These are phyloP conservation scores for Colletotrichum tofieldiae DNA, from an alignment of 2,329 filamentous ascomycete species.

Conservation along the genomic window DNA sequence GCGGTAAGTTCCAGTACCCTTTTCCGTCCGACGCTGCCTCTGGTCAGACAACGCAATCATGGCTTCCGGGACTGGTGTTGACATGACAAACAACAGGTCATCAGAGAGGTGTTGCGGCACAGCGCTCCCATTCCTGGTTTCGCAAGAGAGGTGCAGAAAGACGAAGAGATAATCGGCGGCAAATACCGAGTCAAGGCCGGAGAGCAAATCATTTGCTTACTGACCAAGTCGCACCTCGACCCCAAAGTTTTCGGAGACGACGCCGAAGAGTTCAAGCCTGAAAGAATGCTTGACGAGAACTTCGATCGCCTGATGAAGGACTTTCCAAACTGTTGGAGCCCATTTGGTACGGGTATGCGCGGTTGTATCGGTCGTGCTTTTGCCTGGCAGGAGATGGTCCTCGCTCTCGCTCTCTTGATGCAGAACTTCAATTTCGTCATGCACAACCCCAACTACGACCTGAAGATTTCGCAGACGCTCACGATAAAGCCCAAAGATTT, in stretches of 20 bases:
- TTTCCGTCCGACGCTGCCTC: neutral
- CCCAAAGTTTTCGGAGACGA: constrained; percentile 70
- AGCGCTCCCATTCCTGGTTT: constrained; percentile 49
- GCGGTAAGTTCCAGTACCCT: constrained; percentile 55
- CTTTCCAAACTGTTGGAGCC: constrained; percentile 61
- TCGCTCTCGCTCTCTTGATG: constrained; percentile 68
- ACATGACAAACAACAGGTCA: constrained; percentile 48
- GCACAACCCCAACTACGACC: constrained; percentile 70
- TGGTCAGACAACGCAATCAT: neutral
- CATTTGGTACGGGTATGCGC: constrained; percentile 68
- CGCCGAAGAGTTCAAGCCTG: constrained; percentile 71
- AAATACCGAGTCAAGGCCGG: constrained; percentile 67
- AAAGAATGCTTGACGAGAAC: constrained; percentile 73
- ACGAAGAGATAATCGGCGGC: constrained; percentile 64
- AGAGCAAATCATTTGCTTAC: constrained; percentile 60
- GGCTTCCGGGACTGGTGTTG: neutral
- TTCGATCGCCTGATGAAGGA: constrained; percentile 55
- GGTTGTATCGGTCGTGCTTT: constrained; percentile 69
- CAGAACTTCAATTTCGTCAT: constrained; percentile 78
- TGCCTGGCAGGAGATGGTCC: constrained; percentile 68
- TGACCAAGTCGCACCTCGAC: constrained; percentile 69
- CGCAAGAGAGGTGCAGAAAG: constrained; percentile 52
- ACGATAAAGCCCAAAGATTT: constrained; percentile 75
- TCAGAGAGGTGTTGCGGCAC: constrained; percentile 67
- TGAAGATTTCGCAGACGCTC: constrained; percentile 68